Percentiles rank a stretch among this genome's conserved stretches.
phyloP scores from a whole-genome alignment of 148 eudicot genomes.

The Cornus kousa region DNA sequence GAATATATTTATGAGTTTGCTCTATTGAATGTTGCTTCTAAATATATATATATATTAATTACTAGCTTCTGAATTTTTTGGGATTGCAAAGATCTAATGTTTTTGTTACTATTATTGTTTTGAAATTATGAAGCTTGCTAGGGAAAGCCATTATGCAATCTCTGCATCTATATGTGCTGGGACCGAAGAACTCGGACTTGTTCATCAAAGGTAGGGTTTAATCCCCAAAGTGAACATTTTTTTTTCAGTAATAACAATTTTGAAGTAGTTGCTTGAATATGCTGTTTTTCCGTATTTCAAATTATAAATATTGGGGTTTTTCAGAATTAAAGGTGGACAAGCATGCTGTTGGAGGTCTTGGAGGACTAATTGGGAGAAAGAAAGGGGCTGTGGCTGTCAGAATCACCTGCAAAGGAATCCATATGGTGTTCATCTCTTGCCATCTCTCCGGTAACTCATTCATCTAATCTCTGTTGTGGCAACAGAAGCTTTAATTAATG shows the following conservation, averaged over 20 bases:
- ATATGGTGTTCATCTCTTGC: slow-evolving; percentile 44
- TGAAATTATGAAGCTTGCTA: slow-evolving; percentile 27
- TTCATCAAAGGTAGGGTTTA: slow-evolving; percentile 29
- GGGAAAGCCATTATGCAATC: slow-evolving; percentile 52
- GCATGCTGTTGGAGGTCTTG: slow-evolving; percentile 36
- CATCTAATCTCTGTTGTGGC: not conserved
- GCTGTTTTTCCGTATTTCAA: not conserved
- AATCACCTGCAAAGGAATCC: slow-evolving; percentile 36
- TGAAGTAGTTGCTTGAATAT: not conserved
- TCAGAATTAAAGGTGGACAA: slow-evolving; percentile 41
- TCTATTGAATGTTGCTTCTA: no score
- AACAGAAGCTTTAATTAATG: no score
- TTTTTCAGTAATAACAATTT: not conserved
- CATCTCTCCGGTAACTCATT: slow-evolving; percentile 44
- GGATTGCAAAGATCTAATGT: not conserved
- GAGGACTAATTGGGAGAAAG: slow-evolving; percentile 46
- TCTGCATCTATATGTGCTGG: slow-evolving; percentile 45
- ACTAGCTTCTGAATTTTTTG: no score
- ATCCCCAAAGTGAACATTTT: not conserved
- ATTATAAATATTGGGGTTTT: not conserved
- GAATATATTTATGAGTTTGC: no score
- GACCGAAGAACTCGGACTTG: slow-evolving; percentile 30
- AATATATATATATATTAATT: no score
- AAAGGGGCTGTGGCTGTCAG: slow-evolving; percentile 53
- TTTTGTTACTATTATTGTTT: not conserved